Evolutionary conservation across 2,329 filamentous ascomycete genomes (phyloP).

Genomic region (Cladosporium phlei): DNA sequence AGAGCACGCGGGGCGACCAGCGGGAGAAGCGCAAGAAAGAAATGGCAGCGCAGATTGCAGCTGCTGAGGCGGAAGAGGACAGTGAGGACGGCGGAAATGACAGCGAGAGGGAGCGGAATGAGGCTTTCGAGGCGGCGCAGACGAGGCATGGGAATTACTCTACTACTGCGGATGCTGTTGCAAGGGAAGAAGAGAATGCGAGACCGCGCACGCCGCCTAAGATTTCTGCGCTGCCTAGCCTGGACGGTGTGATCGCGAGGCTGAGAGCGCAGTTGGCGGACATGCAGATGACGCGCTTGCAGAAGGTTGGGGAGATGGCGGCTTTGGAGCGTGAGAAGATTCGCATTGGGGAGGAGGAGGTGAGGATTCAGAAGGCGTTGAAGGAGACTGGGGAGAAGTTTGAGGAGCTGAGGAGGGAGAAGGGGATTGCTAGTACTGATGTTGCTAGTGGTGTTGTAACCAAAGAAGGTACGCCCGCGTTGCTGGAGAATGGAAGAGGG

Average conservation of each 20-base stretch:
- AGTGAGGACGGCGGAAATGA: constrained; percentile 55
- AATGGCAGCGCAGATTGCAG: constrained; percentile 78
- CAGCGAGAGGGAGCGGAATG: constrained; percentile 58
- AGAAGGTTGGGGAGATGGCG: constrained; percentile 60
- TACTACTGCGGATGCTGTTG: constrained; percentile 17
- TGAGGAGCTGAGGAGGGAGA: constrained; percentile 51
- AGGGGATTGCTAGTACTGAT: constrained; percentile 31
- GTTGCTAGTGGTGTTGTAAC: constrained; percentile 2
- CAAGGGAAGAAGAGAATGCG: constrained; percentile 26
- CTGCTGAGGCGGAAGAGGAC: constrained; percentile 70
- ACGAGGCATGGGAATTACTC: constrained; percentile 76
- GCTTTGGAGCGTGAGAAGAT: constrained; percentile 64
- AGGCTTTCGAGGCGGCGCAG: constrained; percentile 83
- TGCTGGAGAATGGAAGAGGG: constrained; percentile 1
- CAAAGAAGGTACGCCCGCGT: constrained; percentile 4
- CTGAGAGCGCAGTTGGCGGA: constrained; percentile 58
- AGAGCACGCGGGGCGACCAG: constrained; percentile 53
- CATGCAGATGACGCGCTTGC: constrained; percentile 57
- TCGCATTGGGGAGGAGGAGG: constrained; percentile 64
- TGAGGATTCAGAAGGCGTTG: constrained; percentile 73
- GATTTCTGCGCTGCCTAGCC: constrained; percentile 71
- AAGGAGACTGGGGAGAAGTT: constrained; percentile 75
- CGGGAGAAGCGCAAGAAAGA: constrained; percentile 53
- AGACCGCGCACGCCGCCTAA: constrained; percentile 60
- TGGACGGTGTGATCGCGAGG: constrained; percentile 62